Evolutionary conservation across 441 rosid species (phyloP).

Genomic region (Kokia cookei): DNA sequence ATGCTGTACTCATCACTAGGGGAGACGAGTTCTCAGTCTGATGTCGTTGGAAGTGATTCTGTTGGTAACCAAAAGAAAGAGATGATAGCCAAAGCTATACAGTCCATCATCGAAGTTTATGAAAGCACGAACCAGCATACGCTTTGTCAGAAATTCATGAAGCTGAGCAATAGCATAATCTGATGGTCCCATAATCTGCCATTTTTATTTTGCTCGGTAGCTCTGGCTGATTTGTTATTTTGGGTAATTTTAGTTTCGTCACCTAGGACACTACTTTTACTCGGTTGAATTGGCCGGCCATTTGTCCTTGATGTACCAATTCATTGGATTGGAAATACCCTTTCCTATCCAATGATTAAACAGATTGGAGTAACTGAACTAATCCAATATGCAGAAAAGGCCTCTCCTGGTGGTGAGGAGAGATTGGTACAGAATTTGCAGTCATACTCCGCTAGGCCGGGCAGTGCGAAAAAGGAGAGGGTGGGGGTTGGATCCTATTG

Average conservation of each 20-base stretch:
- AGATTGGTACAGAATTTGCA: not conserved
- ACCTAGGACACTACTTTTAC: not conserved
- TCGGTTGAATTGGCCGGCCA: not conserved
- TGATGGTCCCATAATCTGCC: not conserved
- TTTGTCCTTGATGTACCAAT: not conserved
- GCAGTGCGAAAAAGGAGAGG: too few species aligned
- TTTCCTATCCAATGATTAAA: not conserved
- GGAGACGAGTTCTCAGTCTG: constrained; percentile 25
- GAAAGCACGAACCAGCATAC: constrained; percentile 25
- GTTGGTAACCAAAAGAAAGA: constrained; percentile 59
- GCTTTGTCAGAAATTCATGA: constrained; percentile 41
- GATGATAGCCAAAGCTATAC: constrained; percentile 58
- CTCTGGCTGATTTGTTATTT: not conserved
- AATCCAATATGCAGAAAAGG: not conserved
- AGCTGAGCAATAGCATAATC: constrained; percentile 18
- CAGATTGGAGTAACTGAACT: not conserved
- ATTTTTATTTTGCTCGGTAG: not conserved
- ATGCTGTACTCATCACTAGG: constrained; percentile 46
- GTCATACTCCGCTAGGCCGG: not conserved
- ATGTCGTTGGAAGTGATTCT: constrained; percentile 24
- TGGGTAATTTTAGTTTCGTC: not conserved
- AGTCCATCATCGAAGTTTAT: constrained; percentile 46
- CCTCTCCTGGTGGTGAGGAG: not conserved
- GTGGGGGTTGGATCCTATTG: too few species aligned
- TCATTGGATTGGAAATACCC: not conserved